These are phyloP conservation scores for Neurospora crassa DNA, from an alignment of 2,329 filamentous ascomycete genomes.

Conservation along the genomic window DNA sequence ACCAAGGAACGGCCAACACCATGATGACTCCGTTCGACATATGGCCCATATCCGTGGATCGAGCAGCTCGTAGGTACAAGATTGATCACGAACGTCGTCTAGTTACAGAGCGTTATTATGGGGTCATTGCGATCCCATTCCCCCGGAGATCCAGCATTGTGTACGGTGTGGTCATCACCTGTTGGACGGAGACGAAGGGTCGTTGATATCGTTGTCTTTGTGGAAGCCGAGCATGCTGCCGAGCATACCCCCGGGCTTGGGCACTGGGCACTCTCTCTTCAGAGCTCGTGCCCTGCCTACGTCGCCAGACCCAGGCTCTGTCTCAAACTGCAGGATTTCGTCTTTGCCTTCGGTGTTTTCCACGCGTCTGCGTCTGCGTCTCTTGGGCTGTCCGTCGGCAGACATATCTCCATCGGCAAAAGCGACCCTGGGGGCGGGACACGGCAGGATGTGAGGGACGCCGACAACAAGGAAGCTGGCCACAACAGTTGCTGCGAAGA, in stretches of 20 bases:
- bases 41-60: background rate
- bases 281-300: slow-evolving; percentile 31
- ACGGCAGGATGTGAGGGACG: slow-evolving; percentile 82
- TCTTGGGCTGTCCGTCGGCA: slow-evolving; percentile 33
- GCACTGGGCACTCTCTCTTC: slow-evolving; percentile 77
- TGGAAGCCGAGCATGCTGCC: slow-evolving; percentile 49
- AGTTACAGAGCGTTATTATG: background rate
- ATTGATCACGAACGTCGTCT: background rate
- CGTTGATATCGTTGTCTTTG: slow-evolving; percentile 8
- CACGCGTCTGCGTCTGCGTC: slow-evolving; percentile 33
- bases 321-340: slow-evolving; percentile 39
- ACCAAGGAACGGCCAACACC: background rate
- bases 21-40: background rate
- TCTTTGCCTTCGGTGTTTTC: slow-evolving; percentile 29
- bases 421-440: slow-evolving; percentile 68
- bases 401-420: slow-evolving; percentile 59
- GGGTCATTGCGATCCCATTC: background rate
- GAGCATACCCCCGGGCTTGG: slow-evolving; percentile 67
- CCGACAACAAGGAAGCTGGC: slow-evolving; percentile 88
- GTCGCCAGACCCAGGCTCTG: slow-evolving; percentile 31
- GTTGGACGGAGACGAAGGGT: slow-evolving; percentile 1
- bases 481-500: slow-evolving; percentile 88
- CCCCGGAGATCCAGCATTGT: background rate
- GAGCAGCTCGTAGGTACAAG: background rate
- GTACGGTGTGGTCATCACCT: slow-evolving; percentile 1